Base-by-base conservation (phyloP, 2,329 filamentous ascomycete species). In the Alternaria metachromatica region DNA sequence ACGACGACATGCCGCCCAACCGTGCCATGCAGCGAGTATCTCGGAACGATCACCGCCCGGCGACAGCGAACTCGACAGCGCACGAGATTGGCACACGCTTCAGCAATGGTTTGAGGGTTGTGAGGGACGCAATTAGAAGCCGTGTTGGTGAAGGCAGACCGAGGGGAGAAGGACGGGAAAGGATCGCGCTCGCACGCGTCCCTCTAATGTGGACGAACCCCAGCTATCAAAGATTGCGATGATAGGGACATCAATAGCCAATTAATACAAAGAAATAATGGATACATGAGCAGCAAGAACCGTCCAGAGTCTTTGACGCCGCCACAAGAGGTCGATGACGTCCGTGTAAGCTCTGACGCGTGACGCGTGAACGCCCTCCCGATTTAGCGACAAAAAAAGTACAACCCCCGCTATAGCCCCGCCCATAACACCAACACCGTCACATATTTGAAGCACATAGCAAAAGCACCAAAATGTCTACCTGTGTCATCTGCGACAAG, bases 401-500 rank as follows among this genome's bases (percentile, higher is more conserved):
- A 51, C 41, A 63, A 43, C 30, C 60, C 63, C 64, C 60, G 53
- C 64, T 50, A 58, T 53, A 43, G 51, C 64, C 64, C 64, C 64
- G 57, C 64, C 48, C 54, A 60, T 56, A 33, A 48, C 20, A 56
- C 30, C 25, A 56, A 44, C 56, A 58, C 37, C 30, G 12, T 28
- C 33, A 15, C 50, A 12, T 44, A 4, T 25, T 18, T n/a, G 41
- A 49, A 55, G 21, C 8, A n/a, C 11, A 53, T 30, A 46, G 48
- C 25, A 12, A 46, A 60, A 21, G 21, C 18, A 26, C 43, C 49
- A 64, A 58, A 30, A 81, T 80, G 78, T 74, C 76, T 28, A 66
- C 71, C 57, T 85, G 84, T 68, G 82, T 82, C 43, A 76, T 80
- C 58, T 85, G 84, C 74, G 71, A 79, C 6, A 77, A 81, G 49